Base-by-base conservation (phyloP, 2,329 filamentous ascomycete species). In the Arthrobotrys megalospora region DNA sequence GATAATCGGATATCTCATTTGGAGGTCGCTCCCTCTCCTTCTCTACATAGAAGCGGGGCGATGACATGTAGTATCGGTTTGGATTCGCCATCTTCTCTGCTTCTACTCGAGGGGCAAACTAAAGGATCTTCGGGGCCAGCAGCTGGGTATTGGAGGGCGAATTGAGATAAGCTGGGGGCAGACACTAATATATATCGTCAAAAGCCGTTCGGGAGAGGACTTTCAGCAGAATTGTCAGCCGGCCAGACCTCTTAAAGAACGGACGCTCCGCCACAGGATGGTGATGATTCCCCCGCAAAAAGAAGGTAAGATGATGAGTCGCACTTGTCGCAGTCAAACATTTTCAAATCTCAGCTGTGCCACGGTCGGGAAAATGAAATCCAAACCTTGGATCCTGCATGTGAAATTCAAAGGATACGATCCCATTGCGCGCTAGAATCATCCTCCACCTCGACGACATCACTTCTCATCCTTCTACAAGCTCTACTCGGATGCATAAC, bases 21-120 rank as follows among this genome's bases (percentile, higher is more conserved):
- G 36, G 21, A 3, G 38, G 36, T 1, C 38, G 48, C 24, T 76
- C 47, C 21, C 50, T 65, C n/a, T 78, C 47, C 21, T 58, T 65
- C n/a, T 78, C 63, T 7, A 78, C 53, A 43, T 78, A 78, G 47
- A 78, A 78, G 16, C 75, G 67, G 11, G 75, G 75, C 36, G 75
- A 78, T 34, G 67, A 62, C 67, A 78, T 71, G 62, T 48, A 78
- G 21, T 52, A 78, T 45, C 62, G 45, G 38, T 78, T 52, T 8
- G 75, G 75, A 24, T 72, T 63, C 62, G 75, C 62, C 75, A 78
- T 78, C 11, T n/a, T 62, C 11, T 36, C 38, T 12, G 34, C 6
- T 43, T 28, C 36, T 60, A 7, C 24, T 52, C 21, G 14, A 8
- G 55, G 12, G 36, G 55, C 55, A 60, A 60, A 60, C 55, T 36